Evolutionary conservation across 2,329 filamentous ascomycete species (phyloP), one percentile per base, ranked within the genome.

Genomic region (Paecilomyces niveus): DNA sequence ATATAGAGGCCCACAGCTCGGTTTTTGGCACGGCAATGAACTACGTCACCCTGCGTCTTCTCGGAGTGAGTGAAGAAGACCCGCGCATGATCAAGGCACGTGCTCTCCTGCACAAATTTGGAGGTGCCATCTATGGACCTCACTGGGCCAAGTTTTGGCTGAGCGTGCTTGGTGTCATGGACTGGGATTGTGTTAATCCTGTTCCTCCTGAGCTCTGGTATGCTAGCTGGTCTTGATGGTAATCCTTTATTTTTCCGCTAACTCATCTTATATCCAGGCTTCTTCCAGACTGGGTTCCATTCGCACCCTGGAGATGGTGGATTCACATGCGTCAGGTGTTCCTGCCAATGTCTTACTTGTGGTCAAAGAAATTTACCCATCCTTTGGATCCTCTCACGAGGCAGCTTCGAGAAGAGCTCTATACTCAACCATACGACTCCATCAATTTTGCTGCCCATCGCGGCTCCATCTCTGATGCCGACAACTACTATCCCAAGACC

Each of bases 101-200:
- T 61, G 87, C 82, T 1, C 88, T 87, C 21, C 78, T 99, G 32
- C 91, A 97, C 75, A 87, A 88, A 69, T 80, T 97, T 49, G 94
- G 94, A 10, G 93, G 94, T 29, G 91, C 91, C 1, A 79, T 89
- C 13, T 86, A 91, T 67, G 85, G 85, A 1, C 95, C 94, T 22
- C 94, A 97, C 71, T 99, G 94, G 94, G 85, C 85, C n/a, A 99
- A 99, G 71, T 95, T 95, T 74, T 97, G 92, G 92, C 82, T 99
- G 53, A 88, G 88, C 45, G 82, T 95, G 2, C 76, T 99, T 61
- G 92, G 92, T 15, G 83, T 97, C 3, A 86, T 86, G 70, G 79
- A 88, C 29, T 99, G 93, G 92, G 91, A 96, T 57, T 86, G 94
- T 59, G 92, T 97, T 65, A 99, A 97, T 67, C 94, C 94, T 0